phyloP scores from a whole-genome alignment of 306 rosid species.

The Cucumis melo region DNA sequence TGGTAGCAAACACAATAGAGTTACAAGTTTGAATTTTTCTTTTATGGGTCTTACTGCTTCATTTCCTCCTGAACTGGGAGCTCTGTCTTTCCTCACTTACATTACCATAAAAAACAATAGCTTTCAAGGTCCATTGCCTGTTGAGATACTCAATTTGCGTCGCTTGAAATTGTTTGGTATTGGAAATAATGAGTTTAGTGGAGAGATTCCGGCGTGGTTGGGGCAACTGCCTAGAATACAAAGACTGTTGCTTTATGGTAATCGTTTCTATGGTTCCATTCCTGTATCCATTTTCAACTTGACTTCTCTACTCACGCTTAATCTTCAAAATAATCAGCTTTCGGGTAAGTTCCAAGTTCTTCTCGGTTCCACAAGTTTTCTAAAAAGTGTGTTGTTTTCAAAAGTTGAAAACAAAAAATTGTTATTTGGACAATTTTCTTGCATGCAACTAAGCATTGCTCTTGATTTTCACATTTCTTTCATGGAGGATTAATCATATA shows the following conservation, averaged over 20 bases:
- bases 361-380: no score
- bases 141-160: neutral
- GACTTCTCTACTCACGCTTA: neutral
- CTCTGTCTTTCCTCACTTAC: conserved; percentile 8
- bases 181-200: neutral
- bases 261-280: neutral
- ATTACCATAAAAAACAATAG: conserved; percentile 7
- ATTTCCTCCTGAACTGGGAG: conserved; percentile 9
- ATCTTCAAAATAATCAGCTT: conserved; percentile 7
- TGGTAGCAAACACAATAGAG: neutral
- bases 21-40: conserved; percentile 2
- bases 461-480: no score
- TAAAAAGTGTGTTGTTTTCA: no score
- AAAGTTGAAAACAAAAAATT: no score
- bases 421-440: no score
- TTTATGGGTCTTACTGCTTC: conserved; percentile 1
- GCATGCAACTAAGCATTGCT: no score
- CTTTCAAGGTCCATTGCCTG: conserved; percentile 3
- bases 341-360: neutral
- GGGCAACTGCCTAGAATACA: neutral
- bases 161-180: neutral
- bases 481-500: no score
- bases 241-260: neutral
- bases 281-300: conserved; percentile 7
- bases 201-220: conserved; percentile 4